Conservation (phyloP, 257 asterid genomes). For the Nyctanthes arbortristis region DNA sequence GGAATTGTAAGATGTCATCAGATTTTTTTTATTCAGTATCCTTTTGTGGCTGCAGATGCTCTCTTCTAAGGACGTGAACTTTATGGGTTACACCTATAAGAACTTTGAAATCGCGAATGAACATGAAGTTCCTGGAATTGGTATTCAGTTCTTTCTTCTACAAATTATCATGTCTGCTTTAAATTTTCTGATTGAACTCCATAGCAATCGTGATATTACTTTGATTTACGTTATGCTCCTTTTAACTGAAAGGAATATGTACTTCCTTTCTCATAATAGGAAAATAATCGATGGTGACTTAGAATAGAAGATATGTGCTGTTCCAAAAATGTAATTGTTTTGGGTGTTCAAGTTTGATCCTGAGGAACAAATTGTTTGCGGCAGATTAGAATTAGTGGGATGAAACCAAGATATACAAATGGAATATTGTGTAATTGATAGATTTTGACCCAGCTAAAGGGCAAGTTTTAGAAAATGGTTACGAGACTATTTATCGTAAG, state of each 20-base stretch:
- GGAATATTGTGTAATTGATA: neutral
- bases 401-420: neutral
- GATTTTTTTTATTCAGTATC: slow-evolving; percentile 12
- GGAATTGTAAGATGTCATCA: neutral
- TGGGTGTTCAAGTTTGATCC: neutral
- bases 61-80: slow-evolving; percentile 93
- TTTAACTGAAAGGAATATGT: neutral
- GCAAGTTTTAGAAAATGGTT: neutral
- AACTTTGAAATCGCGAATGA: slow-evolving; percentile 93
- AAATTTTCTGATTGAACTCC: neutral
- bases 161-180: slow-evolving; percentile 4
- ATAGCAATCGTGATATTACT: neutral
- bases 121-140: slow-evolving; percentile 81
- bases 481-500: neutral
- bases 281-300: neutral
- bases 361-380: neutral
- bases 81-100: slow-evolving; percentile 96
- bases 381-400: neutral
- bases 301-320: neutral
- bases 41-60: slow-evolving; percentile 71
- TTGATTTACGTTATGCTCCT: neutral
- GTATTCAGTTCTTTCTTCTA: slow-evolving; percentile 38
- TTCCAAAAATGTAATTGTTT: neutral
- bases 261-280: neutral
- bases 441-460: neutral